Conservation (phyloP, 805 yeast species). For the Barnettozyma populi region DNA sequence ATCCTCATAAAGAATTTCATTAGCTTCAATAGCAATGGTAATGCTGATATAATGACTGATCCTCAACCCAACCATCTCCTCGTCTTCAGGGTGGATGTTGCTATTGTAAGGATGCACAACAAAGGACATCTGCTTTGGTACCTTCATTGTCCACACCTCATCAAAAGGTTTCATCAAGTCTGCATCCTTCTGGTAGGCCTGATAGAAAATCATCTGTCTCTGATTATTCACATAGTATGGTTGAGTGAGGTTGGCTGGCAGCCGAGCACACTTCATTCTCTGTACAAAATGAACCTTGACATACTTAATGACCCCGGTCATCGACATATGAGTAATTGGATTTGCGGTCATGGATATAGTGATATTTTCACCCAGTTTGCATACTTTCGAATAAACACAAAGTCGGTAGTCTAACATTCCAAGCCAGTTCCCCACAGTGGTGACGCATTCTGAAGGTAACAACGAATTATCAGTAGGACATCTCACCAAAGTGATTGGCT, state of each 20-base stretch:
- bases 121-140: conserved; percentile 11
- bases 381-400: conserved; percentile 14
- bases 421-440: conserved; percentile 16
- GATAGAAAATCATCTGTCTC: conserved; percentile 1
- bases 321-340: conserved; percentile 1
- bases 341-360: conserved; percentile 8
- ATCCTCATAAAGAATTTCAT: background rate
- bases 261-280: conserved; percentile 13
- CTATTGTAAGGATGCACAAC: conserved; percentile 16
- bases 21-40: conserved; percentile 8
- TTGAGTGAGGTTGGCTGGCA: background rate
- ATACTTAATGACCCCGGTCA: conserved; percentile 9
- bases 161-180: conserved; percentile 1
- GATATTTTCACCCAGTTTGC: conserved; percentile 12
- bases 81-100: conserved; percentile 5
- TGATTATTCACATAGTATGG: conserved; percentile 1
- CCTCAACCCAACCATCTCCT: conserved; percentile 1
- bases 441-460: conserved; percentile 9
- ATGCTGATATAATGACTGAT: conserved; percentile 13
- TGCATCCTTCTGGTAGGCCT: background rate
- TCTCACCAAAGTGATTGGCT: conserved; percentile 12
- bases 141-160: conserved; percentile 4
- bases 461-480: conserved; percentile 14
- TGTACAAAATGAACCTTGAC: conserved; percentile 14
- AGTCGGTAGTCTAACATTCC: conserved; percentile 14